Evolutionary conservation across 2,329 filamentous ascomycete species (phyloP).

Genomic region (Chalara sp.): DNA sequence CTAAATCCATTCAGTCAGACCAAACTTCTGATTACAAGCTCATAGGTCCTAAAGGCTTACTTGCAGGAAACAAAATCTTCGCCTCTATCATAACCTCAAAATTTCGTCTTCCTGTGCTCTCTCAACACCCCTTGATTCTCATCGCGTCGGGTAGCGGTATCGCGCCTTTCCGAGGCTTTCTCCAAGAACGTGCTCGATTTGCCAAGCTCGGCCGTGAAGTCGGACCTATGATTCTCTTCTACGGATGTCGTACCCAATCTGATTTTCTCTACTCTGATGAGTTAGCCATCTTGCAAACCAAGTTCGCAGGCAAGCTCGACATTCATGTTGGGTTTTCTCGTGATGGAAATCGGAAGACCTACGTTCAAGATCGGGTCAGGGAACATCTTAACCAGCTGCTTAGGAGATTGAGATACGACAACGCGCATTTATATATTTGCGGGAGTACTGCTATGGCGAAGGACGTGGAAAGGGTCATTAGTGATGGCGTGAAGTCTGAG

Average conservation of each 20-base stretch:
- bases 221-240: slow-evolving; percentile 40
- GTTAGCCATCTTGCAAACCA: slow-evolving; percentile 20
- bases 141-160: slow-evolving; percentile 41
- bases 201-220: slow-evolving; percentile 34
- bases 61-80: slow-evolving; percentile 22
- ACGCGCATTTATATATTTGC: slow-evolving; percentile 36
- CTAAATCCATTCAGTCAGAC: slow-evolving; percentile 1
- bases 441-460: slow-evolving; percentile 36
- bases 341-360: slow-evolving; percentile 18
- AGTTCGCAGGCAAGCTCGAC: slow-evolving; percentile 13
- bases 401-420: slow-evolving; percentile 20
- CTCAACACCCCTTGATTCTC: slow-evolving; percentile 43
- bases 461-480: slow-evolving; percentile 34
- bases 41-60: slow-evolving; percentile 9
- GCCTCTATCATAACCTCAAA: slow-evolving; percentile 35
- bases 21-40: slow-evolving; percentile 9
- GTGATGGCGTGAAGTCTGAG: slow-evolving; percentile 27
- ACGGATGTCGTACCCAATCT: slow-evolving; percentile 37
- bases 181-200: slow-evolving; percentile 37
- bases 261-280: slow-evolving; percentile 38
- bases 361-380: slow-evolving; percentile 32
- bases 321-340: slow-evolving; percentile 29
- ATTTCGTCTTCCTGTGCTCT: slow-evolving; percentile 38
- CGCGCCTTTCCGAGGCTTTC: slow-evolving; percentile 40
- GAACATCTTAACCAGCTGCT: slow-evolving; percentile 26